Conservation (phyloP, 176 grass and related monocot genomes). For the Oropetium thomaeum region DNA sequence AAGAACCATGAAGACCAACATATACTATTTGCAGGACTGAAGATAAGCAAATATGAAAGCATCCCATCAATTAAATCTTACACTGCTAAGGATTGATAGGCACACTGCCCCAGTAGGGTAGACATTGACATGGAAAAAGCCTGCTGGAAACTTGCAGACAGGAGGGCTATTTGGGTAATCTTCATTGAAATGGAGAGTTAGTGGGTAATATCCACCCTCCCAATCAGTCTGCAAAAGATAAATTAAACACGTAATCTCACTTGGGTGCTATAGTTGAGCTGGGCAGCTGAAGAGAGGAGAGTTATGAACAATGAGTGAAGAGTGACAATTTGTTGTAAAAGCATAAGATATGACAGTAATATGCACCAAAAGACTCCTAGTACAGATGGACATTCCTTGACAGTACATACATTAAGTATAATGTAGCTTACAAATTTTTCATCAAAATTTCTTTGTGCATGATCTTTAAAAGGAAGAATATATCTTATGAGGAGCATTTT, state of each 20-base stretch:
- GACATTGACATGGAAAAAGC: conserved; percentile 85
- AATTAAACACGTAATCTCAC: not conserved
- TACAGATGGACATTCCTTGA: not conserved
- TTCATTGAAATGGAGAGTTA: conserved; percentile 59
- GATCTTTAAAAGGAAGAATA: not conserved
- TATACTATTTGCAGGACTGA: not conserved
- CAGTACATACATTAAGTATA: not conserved
- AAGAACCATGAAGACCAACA: not conserved
- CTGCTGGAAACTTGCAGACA: conserved; percentile 69
- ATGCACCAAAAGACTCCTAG: not conserved
- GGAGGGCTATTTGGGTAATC: conserved; percentile 71
- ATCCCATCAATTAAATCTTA: conserved; percentile 34
- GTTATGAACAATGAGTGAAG: not conserved
- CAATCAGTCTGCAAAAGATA: conserved; percentile 73
- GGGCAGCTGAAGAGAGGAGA: too few species aligned
- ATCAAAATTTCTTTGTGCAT: not conserved
- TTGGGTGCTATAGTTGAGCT: not conserved
- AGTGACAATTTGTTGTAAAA: not conserved
- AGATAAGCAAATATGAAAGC: conserved; percentile 1
- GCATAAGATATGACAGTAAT: not conserved
- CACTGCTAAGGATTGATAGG: conserved; percentile 66
- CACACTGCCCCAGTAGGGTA: conserved; percentile 67
- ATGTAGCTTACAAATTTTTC: not conserved
- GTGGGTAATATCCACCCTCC: conserved; percentile 84
- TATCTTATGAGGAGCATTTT: not conserved